Conservation (phyloP, 2,329 filamentous ascomycete species). For the Knufia fluminis region DNA sequence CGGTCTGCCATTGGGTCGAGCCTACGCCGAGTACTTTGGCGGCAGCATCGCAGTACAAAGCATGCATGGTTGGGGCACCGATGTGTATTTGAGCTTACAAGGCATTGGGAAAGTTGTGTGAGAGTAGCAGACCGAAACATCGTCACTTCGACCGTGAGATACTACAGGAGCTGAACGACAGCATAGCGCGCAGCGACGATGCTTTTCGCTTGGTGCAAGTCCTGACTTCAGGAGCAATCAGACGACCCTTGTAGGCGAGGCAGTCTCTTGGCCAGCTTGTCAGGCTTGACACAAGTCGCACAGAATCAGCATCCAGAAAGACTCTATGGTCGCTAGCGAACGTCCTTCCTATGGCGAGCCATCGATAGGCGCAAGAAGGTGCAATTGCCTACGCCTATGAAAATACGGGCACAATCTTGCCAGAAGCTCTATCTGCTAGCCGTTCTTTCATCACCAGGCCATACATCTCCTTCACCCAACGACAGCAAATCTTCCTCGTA, state of each 20-base stretch:
- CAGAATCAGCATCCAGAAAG: too few relatives aligned
- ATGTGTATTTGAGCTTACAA: constrained; percentile 55
- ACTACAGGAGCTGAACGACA: too few relatives aligned
- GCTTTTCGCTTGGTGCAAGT: too few relatives aligned
- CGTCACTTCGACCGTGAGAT: too few relatives aligned
- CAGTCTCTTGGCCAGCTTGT: too few relatives aligned
- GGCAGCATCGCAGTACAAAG: constrained; percentile 94
- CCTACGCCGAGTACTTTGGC: constrained; percentile 97
- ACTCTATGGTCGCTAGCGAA: too few relatives aligned
- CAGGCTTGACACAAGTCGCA: too few relatives aligned
- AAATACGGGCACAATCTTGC: constrained; percentile 37
- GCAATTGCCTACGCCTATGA: neutral
- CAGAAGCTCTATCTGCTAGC: constrained; percentile 33
- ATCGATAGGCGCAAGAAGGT: too few relatives aligned
- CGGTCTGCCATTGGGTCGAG: constrained; percentile 77
- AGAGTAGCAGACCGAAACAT: neutral
- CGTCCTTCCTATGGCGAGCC: too few relatives aligned
- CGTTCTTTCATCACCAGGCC: constrained; percentile 43
- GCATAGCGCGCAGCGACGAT: too few relatives aligned
- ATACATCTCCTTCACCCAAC: constrained; percentile 50
- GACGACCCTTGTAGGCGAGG: too few relatives aligned
- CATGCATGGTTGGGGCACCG: constrained; percentile 80
- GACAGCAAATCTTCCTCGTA: constrained; percentile 46
- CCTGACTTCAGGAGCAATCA: too few relatives aligned
- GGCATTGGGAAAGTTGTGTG: constrained; percentile 46